phyloP scores from a whole-genome alignment of 2,329 filamentous ascomycete species.

The Talaromyces sp. region DNA sequence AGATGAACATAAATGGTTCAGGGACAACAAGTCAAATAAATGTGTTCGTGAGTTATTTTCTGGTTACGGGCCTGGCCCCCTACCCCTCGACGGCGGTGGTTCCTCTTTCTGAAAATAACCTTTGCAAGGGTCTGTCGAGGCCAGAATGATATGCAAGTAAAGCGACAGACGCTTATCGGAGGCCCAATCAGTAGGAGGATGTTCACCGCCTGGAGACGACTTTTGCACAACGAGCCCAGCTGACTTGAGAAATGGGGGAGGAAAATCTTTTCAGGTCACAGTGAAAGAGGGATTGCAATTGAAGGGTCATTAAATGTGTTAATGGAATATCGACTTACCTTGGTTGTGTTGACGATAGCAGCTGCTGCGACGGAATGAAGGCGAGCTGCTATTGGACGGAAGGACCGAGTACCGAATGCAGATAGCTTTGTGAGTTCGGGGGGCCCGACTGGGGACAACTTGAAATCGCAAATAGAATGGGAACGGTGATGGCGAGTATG shows the following conservation, averaged over 20 bases:
- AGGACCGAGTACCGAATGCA: not conserved
- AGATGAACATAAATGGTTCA: not conserved
- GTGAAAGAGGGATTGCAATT: not conserved
- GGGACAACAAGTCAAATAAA: not conserved
- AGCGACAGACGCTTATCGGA: conserved; percentile 12
- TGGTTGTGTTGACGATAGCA: not conserved
- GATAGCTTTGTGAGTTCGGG: not conserved
- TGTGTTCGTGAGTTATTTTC: not conserved
- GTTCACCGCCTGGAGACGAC: conserved; percentile 17
- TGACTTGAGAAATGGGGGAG: not conserved
- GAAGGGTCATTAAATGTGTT: not conserved
- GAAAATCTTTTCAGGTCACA: not conserved
- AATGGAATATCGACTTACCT: not conserved
- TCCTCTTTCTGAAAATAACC: not conserved
- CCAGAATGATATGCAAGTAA: conserved; percentile 9
- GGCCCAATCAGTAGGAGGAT: conserved; percentile 6
- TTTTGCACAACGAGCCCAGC: conserved; percentile 14
- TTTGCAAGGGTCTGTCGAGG: conserved; percentile 2
- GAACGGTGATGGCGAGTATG: not conserved
- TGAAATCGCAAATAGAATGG: not conserved
- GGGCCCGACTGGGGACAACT: not conserved
- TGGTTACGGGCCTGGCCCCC: conserved; percentile 5
- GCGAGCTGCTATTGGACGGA: conserved; percentile 10
- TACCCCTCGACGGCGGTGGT: not conserved
- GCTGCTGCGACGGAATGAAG: not conserved